A percentile compares a stretch with the other conserved stretches of the same genome.
phyloP scores from a whole-genome alignment of 2,329 filamentous ascomycete species.

The Coleophoma cylindrospora region DNA sequence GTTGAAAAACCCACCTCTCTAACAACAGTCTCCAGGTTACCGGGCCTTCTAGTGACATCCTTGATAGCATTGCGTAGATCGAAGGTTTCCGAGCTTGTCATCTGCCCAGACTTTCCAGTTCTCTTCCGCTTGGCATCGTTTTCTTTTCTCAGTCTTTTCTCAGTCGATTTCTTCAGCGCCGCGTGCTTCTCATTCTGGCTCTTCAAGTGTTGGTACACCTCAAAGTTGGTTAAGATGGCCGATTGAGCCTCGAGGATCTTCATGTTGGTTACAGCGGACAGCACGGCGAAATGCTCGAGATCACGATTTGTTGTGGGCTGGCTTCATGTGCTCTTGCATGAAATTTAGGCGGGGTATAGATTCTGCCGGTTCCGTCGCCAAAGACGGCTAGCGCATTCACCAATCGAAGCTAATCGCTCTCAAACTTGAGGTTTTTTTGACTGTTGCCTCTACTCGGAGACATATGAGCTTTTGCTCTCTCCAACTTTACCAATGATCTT shows the following conservation, averaged over 20 bases:
- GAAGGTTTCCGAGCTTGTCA: slow-evolving; percentile 9
- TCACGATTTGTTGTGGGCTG: neutral
- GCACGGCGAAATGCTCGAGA: too few species aligned
- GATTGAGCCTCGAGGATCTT: slow-evolving; percentile 69
- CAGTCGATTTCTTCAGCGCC: slow-evolving; percentile 25
- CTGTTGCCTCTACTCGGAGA: neutral
- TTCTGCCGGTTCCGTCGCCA: neutral
- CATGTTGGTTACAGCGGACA: slow-evolving; percentile 33
- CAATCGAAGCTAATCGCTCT: too few species aligned
- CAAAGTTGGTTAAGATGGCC: slow-evolving; percentile 66
- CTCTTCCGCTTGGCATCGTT: slow-evolving; percentile 6
- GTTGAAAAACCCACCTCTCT: slow-evolving; percentile 49
- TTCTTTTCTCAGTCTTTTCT: slow-evolving; percentile 30
- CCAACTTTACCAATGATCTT: neutral
- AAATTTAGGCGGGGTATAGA: neutral
- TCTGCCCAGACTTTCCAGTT: slow-evolving; percentile 2
- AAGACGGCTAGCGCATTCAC: neutral
- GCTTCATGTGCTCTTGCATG: neutral
- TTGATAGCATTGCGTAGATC: slow-evolving; percentile 10
- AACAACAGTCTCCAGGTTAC: slow-evolving; percentile 56
- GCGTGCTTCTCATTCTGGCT: slow-evolving; percentile 38
- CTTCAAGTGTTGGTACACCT: slow-evolving; percentile 63
- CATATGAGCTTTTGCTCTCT: neutral
- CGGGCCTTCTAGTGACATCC: slow-evolving; percentile 34
- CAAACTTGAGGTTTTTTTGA: neutral